A percentile compares a stretch with the other conserved stretches of the same genome.
Conservation (phyloP, 495 filamentous ascomycete genomes). For the Xylaria flabelliformis region DNA sequence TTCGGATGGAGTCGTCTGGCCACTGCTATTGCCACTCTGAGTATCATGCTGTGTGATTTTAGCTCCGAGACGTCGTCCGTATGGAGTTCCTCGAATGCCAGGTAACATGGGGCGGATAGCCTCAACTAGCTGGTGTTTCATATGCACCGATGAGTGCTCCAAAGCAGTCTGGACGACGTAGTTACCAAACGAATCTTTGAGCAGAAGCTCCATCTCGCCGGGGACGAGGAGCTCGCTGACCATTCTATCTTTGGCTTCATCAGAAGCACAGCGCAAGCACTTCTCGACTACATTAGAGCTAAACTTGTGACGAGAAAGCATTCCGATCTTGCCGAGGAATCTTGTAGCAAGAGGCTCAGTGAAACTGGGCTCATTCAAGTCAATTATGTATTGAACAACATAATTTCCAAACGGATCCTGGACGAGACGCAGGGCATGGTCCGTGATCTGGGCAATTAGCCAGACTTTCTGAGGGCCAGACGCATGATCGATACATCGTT, state of each 20-base stretch:
- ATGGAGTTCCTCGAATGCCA: conserved; percentile 82
- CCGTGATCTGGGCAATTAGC: conserved; percentile 83
- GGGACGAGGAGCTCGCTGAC: conserved; percentile 80
- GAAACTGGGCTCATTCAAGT: conserved; percentile 81
- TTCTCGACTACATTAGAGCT: conserved; percentile 99
- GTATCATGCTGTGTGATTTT: conserved; percentile 69
- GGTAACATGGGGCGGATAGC: conserved; percentile 83
- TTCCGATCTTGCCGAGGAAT: conserved; percentile 75
- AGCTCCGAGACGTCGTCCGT: conserved; percentile 87
- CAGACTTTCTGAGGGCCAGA: conserved; percentile 86
- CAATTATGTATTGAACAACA: conserved; percentile 97
- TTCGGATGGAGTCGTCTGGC: conserved; percentile 47
- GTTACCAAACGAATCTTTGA: conserved; percentile 92
- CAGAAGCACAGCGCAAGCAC: conserved; percentile 81
- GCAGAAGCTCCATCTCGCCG: conserved; percentile 79
- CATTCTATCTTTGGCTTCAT: conserved; percentile 73
- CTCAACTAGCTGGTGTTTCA: conserved; percentile 77
- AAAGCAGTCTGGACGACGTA: conserved; percentile 97
- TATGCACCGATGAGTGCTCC: conserved; percentile 76
- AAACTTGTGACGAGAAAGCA: conserved; percentile 95
- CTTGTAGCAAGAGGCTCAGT: conserved; percentile 81
- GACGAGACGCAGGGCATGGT: conserved; percentile 79
- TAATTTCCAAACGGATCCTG: conserved; percentile 99
- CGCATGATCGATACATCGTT: conserved; percentile 97
- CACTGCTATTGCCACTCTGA: conserved; percentile 39